Base-by-base conservation (phyloP, 441 rosid species). In the Populus hybrid region DNA sequence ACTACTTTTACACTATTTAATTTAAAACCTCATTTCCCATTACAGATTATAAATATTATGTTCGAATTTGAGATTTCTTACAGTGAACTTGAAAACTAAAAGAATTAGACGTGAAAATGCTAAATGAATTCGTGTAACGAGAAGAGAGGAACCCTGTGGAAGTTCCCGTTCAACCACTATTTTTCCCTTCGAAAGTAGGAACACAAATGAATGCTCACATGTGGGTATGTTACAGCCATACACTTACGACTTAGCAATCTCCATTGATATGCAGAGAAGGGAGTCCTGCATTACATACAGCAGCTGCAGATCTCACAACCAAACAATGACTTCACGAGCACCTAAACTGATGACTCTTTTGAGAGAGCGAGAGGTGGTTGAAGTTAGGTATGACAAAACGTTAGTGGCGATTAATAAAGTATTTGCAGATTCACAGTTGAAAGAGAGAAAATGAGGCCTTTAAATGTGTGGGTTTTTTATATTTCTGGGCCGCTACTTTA, bases 321-420 rank as follows among this genome's bases (percentile, higher is more conserved):
- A 75, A 8, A 18, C 76, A 74, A 8, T 30, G 67, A 11, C 9
- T 74, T 76, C 46, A 76, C 72, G 73, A 65, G 66, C 38, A 14
- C 69, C 50, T 12, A 54, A 46, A n/a, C 6, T 66, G 32, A n/a
- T 57, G 24, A 26, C 21, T 14, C 38, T 14, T 28, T 21, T 16
- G 69, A 63, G 57, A 59, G 26, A 20, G 76, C 2, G 16, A 74
- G 18, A 40, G 72, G 50, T 21, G 8, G 72, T 6, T 42, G 54
- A 67, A 30, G 21, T n/a, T n/a, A 46, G 34, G 72, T 7, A 54
- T 50, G 73, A 42, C 54, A 21, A n/a, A 32, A 38, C 10, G 1
- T 26, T 35, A 6, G 21, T 2, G 34, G 20, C 8, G 18, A n/a
- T 35, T 36, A 34, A 24, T 12, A 16, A 10, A 73, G 24, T n/a